Base-by-base conservation (phyloP, 352 stramenopile genomes). In the Globisporangium abappressorium region DNA sequence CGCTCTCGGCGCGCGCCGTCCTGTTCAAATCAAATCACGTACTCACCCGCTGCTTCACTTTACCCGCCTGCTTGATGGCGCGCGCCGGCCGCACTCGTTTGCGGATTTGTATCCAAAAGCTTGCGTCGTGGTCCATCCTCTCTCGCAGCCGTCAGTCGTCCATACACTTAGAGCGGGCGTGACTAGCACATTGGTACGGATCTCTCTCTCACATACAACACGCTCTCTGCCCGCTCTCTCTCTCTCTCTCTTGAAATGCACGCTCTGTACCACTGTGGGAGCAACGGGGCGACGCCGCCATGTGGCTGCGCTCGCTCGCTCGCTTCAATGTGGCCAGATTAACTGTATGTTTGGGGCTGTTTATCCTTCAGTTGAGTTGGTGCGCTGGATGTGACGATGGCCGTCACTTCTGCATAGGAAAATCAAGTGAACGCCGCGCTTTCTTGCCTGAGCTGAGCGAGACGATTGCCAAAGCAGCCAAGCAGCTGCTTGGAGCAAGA, bases 181-280 rank as follows among this genome's bases (percentile, higher is more conserved):
- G 53, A 28, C 9, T 30, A 22, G 22, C 53, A n/a, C 26, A 58
- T 24, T 38, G 24, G 5, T 33, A 57, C 53, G 28, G 54, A 59
- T 59, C 54, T 41, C 51, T 34, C 54, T 58, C 53, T 34, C 53
- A 1, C 53, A 11, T n/a, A 28, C 47, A 15, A 55, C 51, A 57
- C 51, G 30, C 28, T 18, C 54, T 41, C 30, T 60, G 26, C 28
- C 55, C 18, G 55, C 55, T 60, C 54, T 43, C 28, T 41, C 55
- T 41, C 28, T 60, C 30, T 55, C 47, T 28, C 47, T 55, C 8
- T 49, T 59, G 30, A 34, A 61, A 43, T 43, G 30, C 15, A n/a
- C 30, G 20, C 55, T 59, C 30, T 26, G 55, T 61, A 43, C 55
- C 55, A 61, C 55, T 61, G 30, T 30, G 55, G 15, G 51, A 34